phyloP scores from a whole-genome alignment of 2,329 filamentous ascomycete species.

The Truncatella angustata region DNA sequence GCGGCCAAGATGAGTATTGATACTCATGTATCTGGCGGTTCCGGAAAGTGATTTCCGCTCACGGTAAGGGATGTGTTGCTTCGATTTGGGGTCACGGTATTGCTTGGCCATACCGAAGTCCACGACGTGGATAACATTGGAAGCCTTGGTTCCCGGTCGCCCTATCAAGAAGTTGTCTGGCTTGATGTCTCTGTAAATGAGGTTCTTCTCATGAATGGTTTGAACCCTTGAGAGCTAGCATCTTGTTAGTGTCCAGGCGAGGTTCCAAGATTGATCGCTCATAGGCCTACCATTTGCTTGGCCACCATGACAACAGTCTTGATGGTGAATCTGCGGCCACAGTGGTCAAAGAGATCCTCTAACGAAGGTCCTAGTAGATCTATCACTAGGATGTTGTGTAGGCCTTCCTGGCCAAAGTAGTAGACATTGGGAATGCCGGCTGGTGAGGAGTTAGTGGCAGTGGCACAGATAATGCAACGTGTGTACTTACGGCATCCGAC shows the following conservation, averaged over 20 bases:
- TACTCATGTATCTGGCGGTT: conserved; percentile 98
- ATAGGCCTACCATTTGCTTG: conserved; percentile 81
- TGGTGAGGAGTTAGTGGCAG: conserved; percentile 40
- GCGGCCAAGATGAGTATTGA: conserved; percentile 96
- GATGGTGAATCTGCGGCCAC: conserved; percentile 88
- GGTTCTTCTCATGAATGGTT: conserved; percentile 96
- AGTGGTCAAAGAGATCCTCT: conserved; percentile 97
- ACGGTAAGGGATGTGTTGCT: conserved; percentile 97
- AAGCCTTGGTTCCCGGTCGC: conserved; percentile 85
- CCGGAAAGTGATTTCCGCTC: conserved; percentile 96
- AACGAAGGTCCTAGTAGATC: conserved; percentile 92
- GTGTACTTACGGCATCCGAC: conserved; percentile 90
- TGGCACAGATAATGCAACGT: conserved; percentile 3
- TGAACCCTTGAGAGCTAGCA: conserved; percentile 80
- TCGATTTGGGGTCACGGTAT: conserved; percentile 97
- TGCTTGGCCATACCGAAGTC: conserved; percentile 99
- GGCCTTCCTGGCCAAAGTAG: conserved; percentile 97
- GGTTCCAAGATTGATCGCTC: neutral
- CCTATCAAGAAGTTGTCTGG: conserved; percentile 99
- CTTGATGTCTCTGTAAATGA: conserved; percentile 99
- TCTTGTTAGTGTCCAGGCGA: conserved; percentile 24
- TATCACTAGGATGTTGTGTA: conserved; percentile 98
- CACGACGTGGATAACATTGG: conserved; percentile 97
- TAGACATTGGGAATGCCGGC: conserved; percentile 99
- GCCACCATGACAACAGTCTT: conserved; percentile 99